phyloP scores from a whole-genome alignment of 768 basidiomycete genomes.

The Lentinus tigrinus region DNA sequence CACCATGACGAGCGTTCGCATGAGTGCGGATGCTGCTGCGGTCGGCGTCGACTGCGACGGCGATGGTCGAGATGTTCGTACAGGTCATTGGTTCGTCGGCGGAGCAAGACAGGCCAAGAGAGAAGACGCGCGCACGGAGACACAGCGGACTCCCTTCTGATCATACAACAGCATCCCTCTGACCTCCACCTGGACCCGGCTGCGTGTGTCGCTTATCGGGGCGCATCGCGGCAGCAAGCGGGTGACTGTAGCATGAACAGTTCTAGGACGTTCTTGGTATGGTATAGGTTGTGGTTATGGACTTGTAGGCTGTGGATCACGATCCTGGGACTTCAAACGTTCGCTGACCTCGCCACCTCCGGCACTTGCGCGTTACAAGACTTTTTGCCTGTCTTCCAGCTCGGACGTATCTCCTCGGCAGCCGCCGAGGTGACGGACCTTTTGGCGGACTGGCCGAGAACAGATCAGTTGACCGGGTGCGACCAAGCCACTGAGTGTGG shows the following conservation, averaged over 20 bases:
- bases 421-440: slow-evolving; percentile 31
- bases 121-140: slow-evolving; percentile 31
- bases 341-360: slow-evolving; percentile 37
- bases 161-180: slow-evolving; percentile 36
- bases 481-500: neutral
- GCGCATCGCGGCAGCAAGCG: slow-evolving; percentile 34
- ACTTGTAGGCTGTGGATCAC: slow-evolving; percentile 33
- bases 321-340: slow-evolving; percentile 35
- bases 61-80: slow-evolving; percentile 22
- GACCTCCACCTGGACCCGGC: slow-evolving; percentile 38
- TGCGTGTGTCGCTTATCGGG: slow-evolving; percentile 29
- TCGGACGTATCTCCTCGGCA: slow-evolving; percentile 42
- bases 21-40: slow-evolving; percentile 8
- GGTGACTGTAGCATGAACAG: slow-evolving; percentile 40
- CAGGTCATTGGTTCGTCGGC: slow-evolving; percentile 37
- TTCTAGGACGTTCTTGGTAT: slow-evolving; percentile 44
- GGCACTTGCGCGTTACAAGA: slow-evolving; percentile 44
- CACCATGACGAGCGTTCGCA: slow-evolving; percentile 31
- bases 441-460: slow-evolving; percentile 32
- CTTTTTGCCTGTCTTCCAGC: slow-evolving; percentile 51
- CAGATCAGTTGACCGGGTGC: slow-evolving; percentile 2
- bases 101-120: slow-evolving; percentile 36
- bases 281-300: slow-evolving; percentile 51
- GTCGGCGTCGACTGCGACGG: slow-evolving; percentile 2
- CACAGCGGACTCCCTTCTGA: slow-evolving; percentile 26